Evolutionary conservation across 257 asterid genomes (phyloP).

Genomic region (Capsicum rhomboideum): DNA sequence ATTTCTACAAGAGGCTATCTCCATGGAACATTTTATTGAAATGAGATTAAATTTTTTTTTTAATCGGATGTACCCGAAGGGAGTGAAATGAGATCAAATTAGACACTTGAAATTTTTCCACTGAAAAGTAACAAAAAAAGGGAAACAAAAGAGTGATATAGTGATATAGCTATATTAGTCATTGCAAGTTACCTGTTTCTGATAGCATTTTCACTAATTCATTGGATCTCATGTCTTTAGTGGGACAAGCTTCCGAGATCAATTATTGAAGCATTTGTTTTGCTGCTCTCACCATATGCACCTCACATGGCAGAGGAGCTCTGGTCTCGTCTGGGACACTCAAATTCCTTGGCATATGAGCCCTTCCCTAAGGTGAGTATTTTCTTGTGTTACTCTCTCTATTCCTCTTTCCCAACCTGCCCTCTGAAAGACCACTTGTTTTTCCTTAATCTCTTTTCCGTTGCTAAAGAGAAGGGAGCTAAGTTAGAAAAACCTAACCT

Average conservation of each 20-base stretch:
- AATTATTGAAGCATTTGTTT: slow-evolving; percentile 53
- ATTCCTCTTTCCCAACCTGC: background rate
- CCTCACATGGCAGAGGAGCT: slow-evolving; percentile 99
- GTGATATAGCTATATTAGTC: background rate
- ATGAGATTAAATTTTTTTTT: background rate
- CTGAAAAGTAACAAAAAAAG: background rate
- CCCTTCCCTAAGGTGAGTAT: slow-evolving; percentile 70
- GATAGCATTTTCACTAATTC: background rate
- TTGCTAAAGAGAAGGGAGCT: background rate
- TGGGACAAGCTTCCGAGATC: slow-evolving; percentile 90
- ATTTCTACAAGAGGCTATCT: background rate
- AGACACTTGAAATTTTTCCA: background rate
- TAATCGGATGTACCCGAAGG: too few relatives aligned
- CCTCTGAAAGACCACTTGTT: background rate
- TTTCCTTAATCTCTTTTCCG: background rate
- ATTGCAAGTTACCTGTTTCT: background rate
- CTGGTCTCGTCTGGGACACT: slow-evolving; percentile 84
- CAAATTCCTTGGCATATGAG: slow-evolving; percentile 61
- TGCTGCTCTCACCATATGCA: slow-evolving; percentile 91
- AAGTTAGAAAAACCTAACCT: background rate
- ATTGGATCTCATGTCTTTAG: slow-evolving; percentile 29
- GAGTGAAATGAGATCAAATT: too few relatives aligned
- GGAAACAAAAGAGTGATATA: background rate
- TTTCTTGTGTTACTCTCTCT: background rate
- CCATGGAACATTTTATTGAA: background rate